Evolutionary conservation across 2,329 filamentous ascomycete genomes (phyloP).

Genomic region (Penicillium occitanis): DNA sequence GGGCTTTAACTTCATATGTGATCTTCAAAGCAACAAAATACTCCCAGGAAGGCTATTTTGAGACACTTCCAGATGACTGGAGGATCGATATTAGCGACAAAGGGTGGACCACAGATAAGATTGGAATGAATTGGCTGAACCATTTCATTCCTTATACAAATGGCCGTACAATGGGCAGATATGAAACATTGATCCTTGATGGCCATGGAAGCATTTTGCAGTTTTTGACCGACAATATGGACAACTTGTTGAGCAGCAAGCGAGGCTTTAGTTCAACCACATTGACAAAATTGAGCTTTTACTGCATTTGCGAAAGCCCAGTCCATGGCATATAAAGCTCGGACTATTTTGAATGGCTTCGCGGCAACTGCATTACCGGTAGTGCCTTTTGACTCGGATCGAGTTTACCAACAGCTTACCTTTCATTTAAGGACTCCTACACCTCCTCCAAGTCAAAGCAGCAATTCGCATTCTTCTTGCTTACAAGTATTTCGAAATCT

Average conservation of each 20-base stretch:
- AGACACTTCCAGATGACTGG: neutral
- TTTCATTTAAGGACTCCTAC: too few relatives aligned
- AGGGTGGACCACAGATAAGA: slow-evolving; percentile 6
- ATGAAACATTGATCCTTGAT: neutral
- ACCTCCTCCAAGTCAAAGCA: neutral
- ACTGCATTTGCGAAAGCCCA: too few relatives aligned
- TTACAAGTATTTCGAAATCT: neutral
- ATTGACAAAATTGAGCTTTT: too few relatives aligned
- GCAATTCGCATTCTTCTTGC: neutral
- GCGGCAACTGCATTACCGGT: too few relatives aligned
- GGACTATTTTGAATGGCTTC: too few relatives aligned
- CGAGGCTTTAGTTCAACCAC: too few relatives aligned
- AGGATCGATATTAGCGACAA: neutral
- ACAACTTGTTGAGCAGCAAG: neutral
- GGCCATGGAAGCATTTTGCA: neutral
- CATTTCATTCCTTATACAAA: slow-evolving; percentile 9
- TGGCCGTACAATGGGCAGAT: neutral
- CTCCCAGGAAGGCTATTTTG: slow-evolving; percentile 14
- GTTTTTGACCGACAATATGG: neutral
- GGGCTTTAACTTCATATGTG: slow-evolving; percentile 16
- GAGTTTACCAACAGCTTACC: too few relatives aligned
- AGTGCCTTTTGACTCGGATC: too few relatives aligned
- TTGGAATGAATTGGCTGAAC: slow-evolving; percentile 10
- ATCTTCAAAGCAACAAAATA: slow-evolving; percentile 21
- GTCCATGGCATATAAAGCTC: too few relatives aligned